These are phyloP conservation scores for Arxiozyma heterogenica DNA, from an alignment of 1,139 yeast species.

Conservation along the genomic window DNA sequence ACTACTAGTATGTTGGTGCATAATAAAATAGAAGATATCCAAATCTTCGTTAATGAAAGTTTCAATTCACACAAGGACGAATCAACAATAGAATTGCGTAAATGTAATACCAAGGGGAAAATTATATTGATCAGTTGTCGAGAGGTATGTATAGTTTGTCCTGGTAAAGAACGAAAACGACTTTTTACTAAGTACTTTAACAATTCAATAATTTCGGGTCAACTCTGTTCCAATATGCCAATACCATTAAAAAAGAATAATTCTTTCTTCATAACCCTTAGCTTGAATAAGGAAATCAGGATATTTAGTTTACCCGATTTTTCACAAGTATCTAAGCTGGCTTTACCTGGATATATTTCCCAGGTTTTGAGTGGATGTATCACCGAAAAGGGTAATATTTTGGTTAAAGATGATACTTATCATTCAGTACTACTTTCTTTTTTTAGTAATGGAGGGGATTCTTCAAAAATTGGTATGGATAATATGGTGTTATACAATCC, in stretches of 20 bases:
- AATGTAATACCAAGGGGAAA: background rate
- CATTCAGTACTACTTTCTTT: conserved; percentile 49
- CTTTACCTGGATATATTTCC: conserved; percentile 31
- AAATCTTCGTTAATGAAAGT: conserved; percentile 47
- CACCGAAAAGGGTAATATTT: conserved; percentile 63
- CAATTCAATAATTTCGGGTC: background rate
- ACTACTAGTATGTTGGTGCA: conserved; percentile 40
- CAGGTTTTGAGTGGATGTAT: conserved; percentile 39
- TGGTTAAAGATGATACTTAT: conserved; percentile 50
- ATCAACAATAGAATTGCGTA: background rate
- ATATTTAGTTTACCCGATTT: conserved; percentile 46
- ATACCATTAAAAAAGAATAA: background rate
- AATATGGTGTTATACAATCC: conserved; percentile 51
- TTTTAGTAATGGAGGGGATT: conserved; percentile 14
- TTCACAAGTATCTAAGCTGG: conserved; percentile 41
- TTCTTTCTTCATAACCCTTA: background rate
- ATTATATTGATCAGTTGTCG: background rate
- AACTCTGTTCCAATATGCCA: background rate
- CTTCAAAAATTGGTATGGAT: conserved; percentile 23
- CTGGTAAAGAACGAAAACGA: conserved; percentile 1
- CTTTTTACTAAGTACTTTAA: background rate
- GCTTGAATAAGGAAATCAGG: conserved; percentile 30
- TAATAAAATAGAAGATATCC: conserved; percentile 43
- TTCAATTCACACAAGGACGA: conserved; percentile 1
- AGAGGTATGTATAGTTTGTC: background rate